Percentiles rank a stretch among this genome's conserved stretches.
These are phyloP conservation scores for Debaryomyces udenii DNA, from an alignment of 1,139 yeast species.

Conservation along the genomic window DNA sequence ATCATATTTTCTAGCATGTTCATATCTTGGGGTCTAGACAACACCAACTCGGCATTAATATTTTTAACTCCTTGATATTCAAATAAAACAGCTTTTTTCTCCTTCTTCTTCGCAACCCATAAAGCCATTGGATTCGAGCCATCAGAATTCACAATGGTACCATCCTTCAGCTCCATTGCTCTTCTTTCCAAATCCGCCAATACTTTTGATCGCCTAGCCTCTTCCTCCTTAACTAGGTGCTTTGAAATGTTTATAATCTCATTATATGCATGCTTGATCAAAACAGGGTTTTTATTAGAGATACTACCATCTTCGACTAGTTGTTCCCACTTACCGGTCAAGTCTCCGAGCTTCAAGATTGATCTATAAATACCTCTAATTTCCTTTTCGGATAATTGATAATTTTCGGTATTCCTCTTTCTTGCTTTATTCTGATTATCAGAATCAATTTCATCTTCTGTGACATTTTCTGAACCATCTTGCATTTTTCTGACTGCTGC, in stretches of 20 bases:
- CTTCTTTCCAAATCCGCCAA: constrained; percentile 63
- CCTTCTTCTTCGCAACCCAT: constrained; percentile 68
- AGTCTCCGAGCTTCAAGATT: constrained; percentile 79
- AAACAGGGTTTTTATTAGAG: constrained; percentile 83
- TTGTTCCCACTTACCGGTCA: constrained; percentile 81
- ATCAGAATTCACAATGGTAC: constrained; percentile 36
- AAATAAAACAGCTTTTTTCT: constrained; percentile 83
- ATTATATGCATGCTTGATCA: constrained; percentile 72
- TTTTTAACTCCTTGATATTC: constrained; percentile 88
- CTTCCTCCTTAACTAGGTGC: constrained; percentile 67
- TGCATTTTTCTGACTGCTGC: constrained; percentile 67
- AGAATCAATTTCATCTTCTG: constrained; percentile 36
- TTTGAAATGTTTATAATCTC: constrained; percentile 69
- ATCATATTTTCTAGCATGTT: constrained; percentile 60
- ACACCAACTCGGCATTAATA: constrained; percentile 85
- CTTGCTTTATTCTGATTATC: constrained; percentile 29
- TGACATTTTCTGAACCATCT: constrained; percentile 42
- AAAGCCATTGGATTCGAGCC: constrained; percentile 47
- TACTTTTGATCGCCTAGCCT: constrained; percentile 56
- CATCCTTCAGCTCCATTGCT: constrained; percentile 59
- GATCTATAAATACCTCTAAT: constrained; percentile 85
- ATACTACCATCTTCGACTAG: constrained; percentile 88
- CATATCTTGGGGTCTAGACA: constrained; percentile 85
- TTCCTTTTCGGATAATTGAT: constrained; percentile 79
- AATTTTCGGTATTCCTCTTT: constrained; percentile 47